Percentiles rank a stretch among this genome's conserved stretches.
These are phyloP conservation scores for Rosa multiflora DNA, from an alignment of 306 rosid species.

Conservation along the genomic window DNA sequence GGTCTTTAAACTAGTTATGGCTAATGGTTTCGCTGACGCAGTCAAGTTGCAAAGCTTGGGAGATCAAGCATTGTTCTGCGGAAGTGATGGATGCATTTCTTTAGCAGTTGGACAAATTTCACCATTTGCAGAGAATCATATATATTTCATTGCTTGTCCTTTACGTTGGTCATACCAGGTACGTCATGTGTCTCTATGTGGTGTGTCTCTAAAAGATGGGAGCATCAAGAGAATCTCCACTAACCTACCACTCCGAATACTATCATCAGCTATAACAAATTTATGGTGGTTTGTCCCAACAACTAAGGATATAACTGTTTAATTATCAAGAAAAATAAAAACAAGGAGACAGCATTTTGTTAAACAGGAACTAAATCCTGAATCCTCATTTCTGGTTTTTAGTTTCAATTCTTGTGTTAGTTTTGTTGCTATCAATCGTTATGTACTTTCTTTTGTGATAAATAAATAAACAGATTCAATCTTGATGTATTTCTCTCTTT, in stretches of 20 bases:
- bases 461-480: too few relatives aligned
- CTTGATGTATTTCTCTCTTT: too few relatives aligned
- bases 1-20: neutral
- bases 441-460: too few relatives aligned
- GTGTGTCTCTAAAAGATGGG: neutral
- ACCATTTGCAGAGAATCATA: neutral
- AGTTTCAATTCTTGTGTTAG: neutral
- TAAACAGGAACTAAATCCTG: too few relatives aligned
- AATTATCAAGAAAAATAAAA: neutral
- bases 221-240: neutral
- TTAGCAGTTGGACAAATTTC: neutral
- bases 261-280: neutral
- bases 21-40: neutral
- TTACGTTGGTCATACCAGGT: neutral
- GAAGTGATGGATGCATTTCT: neutral
- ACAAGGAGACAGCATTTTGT: neutral
- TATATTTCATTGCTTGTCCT: neutral
- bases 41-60: neutral
- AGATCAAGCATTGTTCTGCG: neutral
- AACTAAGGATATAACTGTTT: neutral
- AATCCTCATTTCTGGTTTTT: too few relatives aligned
- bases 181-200: neutral
- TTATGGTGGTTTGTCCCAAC: conserved; percentile 1
- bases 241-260: neutral
- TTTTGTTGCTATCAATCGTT: too few relatives aligned